Base-by-base conservation (phyloP, 805 yeast species). In the Lachancea nothofagi region DNA sequence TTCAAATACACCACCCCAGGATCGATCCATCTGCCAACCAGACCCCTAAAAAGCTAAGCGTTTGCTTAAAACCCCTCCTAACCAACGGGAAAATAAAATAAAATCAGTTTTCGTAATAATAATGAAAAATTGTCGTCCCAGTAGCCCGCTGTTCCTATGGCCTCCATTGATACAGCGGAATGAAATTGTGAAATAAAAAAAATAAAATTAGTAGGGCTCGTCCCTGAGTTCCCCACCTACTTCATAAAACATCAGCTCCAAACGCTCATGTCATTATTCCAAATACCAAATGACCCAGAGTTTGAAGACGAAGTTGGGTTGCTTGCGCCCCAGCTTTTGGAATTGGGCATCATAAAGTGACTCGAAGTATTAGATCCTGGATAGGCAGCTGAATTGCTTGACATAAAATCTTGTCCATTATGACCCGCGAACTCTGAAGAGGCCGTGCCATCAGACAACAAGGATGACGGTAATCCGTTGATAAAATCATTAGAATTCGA, bases 181-280 rank as follows among this genome's bases (percentile, higher is more conserved):
- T 17, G 18, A 30, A 29, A 30, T 7, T 12, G 18, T 17, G 18
- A 19, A 15, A 19, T 10, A 17, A 3, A 15, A 9, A 15, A 12
- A 27, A 30, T 17, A 30, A 30, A 19, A 19, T 14, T 10, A 29
- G 15, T 9, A 13, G 14, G 6, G 20, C 14, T 19, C 18, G 14
- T 14, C 10, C 30, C 10, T 13, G n/a, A n/a, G n/a, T n/a, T n/a
- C 7, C 26, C 12, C 10, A 23, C 7, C 7, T 7, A 21, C 4
- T 21, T 20, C 17, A 21, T 17, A 8, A 24, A 14, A 10, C 9
- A n/a, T 29, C 37, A 62, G 44, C 65, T 60, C 68, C 68, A 64
- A 34, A 64, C 68, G 38, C 64, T 61, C 64, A 61, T 62, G 40
- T 61, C 62, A 41, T 50, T 58, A 40, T 53, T 56, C 64, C 64